phyloP scores from a whole-genome alignment of 805 yeast genomes.

The Wickerhamomyces strasburgensis region DNA sequence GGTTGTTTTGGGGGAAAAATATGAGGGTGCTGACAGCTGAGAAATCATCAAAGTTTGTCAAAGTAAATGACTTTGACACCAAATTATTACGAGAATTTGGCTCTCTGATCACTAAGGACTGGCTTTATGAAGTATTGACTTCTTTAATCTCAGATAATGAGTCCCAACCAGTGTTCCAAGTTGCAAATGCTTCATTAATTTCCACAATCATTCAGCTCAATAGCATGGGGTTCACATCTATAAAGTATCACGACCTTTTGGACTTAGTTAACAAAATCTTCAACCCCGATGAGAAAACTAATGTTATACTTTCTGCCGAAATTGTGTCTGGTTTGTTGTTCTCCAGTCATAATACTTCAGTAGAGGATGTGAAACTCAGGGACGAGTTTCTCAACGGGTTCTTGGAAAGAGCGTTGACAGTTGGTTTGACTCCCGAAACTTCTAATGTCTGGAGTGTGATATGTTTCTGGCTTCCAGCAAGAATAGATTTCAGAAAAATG shows the following conservation, averaged over 20 bases:
- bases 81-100: conserved; percentile 41
- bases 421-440: conserved; percentile 70
- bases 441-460: conserved; percentile 70
- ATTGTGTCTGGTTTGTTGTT: conserved; percentile 58
- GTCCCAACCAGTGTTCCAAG: conserved; percentile 59
- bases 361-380: conserved; percentile 30
- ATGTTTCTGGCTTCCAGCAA: conserved; percentile 67
- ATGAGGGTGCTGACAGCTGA: conserved; percentile 38
- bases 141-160: conserved; percentile 65
- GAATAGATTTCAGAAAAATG: conserved; percentile 62
- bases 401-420: conserved; percentile 41
- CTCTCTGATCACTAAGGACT: conserved; percentile 41
- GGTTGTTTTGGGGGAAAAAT: conserved; percentile 69
- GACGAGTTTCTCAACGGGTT: conserved; percentile 44
- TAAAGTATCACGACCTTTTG: conserved; percentile 49
- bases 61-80: conserved; percentile 39
- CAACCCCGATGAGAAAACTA: conserved; percentile 62
- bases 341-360: conserved; percentile 39
- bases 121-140: conserved; percentile 50
- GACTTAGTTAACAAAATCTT: conserved; percentile 46
- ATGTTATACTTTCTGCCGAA: conserved; percentile 74
- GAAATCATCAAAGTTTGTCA: conserved; percentile 25
- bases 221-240: conserved; percentile 36
- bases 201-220: conserved; percentile 45
- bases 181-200: conserved; percentile 56